Evolutionary conservation across 331 rosid species (phyloP), one percentile per base, ranked within the genome.

Genomic region (Malus hybrid): DNA sequence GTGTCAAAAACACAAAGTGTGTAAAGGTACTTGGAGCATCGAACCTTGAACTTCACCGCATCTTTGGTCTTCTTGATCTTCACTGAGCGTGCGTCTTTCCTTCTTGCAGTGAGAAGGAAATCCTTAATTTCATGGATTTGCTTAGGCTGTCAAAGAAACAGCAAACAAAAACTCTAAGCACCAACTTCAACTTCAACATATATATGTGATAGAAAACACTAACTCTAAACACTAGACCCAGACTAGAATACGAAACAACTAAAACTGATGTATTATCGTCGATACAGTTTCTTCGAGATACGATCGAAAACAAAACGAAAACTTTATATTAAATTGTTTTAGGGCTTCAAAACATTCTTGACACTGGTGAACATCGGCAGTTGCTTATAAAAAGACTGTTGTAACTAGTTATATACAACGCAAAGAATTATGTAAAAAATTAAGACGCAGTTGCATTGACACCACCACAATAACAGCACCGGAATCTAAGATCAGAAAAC

Each of bases 1-100:
- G 80, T 6, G 66, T 88, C 93, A 42, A 86, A 82, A 13, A 88
- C 93, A 69, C 82, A 86, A 0, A 88, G 88, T 3, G 93, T 88
- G 84, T 86, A 86, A 0, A 88, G 88, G 76, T 60, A 60, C 65
- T 24, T 60, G 33, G 65, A 60, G 65, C 65, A 60, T 10, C 65
- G 65, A 24, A 60, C 65, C 65, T 60, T 60, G 33, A 60, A 60
- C 16, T 60, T 60, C 65, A 60, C 65, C 7, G 31, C 65, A 60
- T 60, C 65, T 24, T 60, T 60, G 65, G 32, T 60, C 31, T 28
- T 60, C 33, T 60, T 60, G 9, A 60, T 60, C 2, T 24, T 60
- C 65, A 60, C 65, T 2, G 65, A 60, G 33, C 18, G 65, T 60
- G 65, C 65, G 18, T 60, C 65, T 24, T 60, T 60, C 65, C 65